Evolutionary conservation across 495 filamentous ascomycete genomes (phyloP), one percentile per base, ranked within the genome.

Genomic region (Clohesyomyces aquaticus): DNA sequence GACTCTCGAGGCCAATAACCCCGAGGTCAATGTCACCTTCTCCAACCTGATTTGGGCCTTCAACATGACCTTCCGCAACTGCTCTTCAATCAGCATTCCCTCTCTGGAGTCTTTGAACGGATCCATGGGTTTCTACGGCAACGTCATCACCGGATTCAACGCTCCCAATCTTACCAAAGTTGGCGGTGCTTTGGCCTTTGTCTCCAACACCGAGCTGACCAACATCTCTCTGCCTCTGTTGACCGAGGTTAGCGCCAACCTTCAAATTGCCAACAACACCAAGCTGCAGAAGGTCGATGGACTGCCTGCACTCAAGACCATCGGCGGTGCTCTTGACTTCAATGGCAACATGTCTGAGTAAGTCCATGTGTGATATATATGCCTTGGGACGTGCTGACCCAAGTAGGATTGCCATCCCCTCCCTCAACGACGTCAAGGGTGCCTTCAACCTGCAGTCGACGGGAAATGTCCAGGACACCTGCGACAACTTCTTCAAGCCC

Each of bases 21-120:
- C 78, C 45, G 76, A 78, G 49, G 76, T 91, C 41, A 71, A 73
- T 1, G 80, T 88, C 63, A 73, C 73, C 9, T 86, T 98, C 75
- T 88, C 92, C 66, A 84, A 91, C 78, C 84, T 99, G 27, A 77
- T 79, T 61, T 87, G 81, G 77, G 91, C 87, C 56, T 82, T 78
- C 73, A 91, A 96, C 82, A 86, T 96, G 81, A 93, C 91, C 55
- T 87, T 97, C 79, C 83, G 87, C 75, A 93, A 96, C 79, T 87
- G 90, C 78, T 86, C 86, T 66, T 79, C 76, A 45, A 79, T 96
- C 74, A 80, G 75, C 19, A 77, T 93, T 32, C 94, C 94, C 16
- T 87, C 89, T n/a, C 86, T 99, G 42, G 72, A 82, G 63, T 79
- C 78, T 28, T 83, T 96, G 54, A 91, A 89, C 73, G 85, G 87